Conservation (phyloP, 768 basidiomycete genomes). For the Tylopilus cervinicoccineus region DNA sequence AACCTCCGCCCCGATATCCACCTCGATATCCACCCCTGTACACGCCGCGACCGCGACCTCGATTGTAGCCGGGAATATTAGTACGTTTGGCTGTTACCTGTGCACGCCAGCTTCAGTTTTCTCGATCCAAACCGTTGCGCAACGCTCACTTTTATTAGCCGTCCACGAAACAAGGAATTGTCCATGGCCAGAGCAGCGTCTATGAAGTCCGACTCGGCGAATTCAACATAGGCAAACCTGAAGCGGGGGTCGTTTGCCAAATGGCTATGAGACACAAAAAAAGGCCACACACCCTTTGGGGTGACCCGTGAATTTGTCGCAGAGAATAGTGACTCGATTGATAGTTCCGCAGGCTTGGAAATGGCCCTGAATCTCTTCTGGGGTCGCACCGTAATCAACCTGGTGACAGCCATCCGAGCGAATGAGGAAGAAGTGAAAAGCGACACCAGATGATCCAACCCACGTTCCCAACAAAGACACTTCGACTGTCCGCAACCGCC, state of each 20-base stretch:
- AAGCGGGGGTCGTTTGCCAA: constrained; percentile 8
- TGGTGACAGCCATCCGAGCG: constrained; percentile 31
- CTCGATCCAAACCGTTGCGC: neutral
- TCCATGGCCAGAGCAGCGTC: constrained; percentile 91
- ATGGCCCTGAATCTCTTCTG: constrained; percentile 96
- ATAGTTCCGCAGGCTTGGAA: constrained; percentile 98
- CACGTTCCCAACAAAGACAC: constrained; percentile 96
- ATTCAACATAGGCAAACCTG: constrained; percentile 98
- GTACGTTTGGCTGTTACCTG: constrained; percentile 96
- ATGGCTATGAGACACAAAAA: constrained; percentile 13
- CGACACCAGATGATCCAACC: constrained; percentile 30
- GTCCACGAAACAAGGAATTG: constrained; percentile 92
- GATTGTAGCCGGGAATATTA: constrained; percentile 89
- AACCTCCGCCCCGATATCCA: constrained; percentile 52
- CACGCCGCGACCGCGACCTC: constrained; percentile 74
- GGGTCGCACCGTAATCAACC: constrained; percentile 97
- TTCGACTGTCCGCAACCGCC: constrained; percentile 74
- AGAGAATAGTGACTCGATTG: constrained; percentile 97
- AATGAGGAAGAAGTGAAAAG: constrained; percentile 6
- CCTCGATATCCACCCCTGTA: constrained; percentile 61
- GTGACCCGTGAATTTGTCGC: constrained; percentile 99
- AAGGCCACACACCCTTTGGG: constrained; percentile 78
- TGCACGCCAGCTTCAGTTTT: neutral
- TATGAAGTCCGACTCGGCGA: constrained; percentile 88
- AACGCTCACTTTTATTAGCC: constrained; percentile 77